Base-by-base conservation (phyloP, 2,329 filamentous ascomycete genomes). In the Aaosphaeria arxii region DNA sequence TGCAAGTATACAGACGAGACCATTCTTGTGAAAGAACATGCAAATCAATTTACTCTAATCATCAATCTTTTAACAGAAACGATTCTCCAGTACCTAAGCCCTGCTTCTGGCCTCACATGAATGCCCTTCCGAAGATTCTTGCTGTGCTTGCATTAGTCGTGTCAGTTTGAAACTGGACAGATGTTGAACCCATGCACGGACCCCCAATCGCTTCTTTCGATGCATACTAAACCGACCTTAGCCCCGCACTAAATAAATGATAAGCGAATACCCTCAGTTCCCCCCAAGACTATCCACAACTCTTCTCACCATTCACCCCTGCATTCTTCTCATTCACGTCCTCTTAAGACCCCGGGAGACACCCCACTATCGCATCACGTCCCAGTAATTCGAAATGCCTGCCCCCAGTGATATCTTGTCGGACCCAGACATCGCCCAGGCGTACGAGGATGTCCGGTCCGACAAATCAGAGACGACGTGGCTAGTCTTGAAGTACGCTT, bases 391-490 rank as follows among this genome's bases (percentile, higher is more conserved):
- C 33, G 33, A 9, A 9, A 67, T 67, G 64, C 61, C 64, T n/a
- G 44, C 62, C 36, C 55, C 64, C 30, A 49, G 49, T 24, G 62
- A 67, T 45, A 55, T 69, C 42, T 57, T 67, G 6, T 64, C 56
- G 29, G 64, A 67, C 43, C 76, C 82, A 64, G 83, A 85, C 40
- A 80, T 87, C 60, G 72, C 77, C 47, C 74, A 78, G 45, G 85
- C 84, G 55, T 87, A 87, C 76, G 81, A 86, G 30, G 79, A 81
- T 51, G 83, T 87, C 48, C 83, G 84, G 51, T 81, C 77, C 56
- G 84, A 87, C 77, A 86, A 85, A 67, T 78, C 85, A 51, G 70
- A 74, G 48, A 81, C 77, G 53, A 86, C 84, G 71, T 88, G 84
- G 84, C 77, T 88, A 24, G 76, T 88, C 48, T 75, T 88, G 57